A percentile compares a stretch with the other conserved stretches of the same genome.
Conservation (phyloP, 163 green algal genomes). For the Smithsoniella earleae region DNA sequence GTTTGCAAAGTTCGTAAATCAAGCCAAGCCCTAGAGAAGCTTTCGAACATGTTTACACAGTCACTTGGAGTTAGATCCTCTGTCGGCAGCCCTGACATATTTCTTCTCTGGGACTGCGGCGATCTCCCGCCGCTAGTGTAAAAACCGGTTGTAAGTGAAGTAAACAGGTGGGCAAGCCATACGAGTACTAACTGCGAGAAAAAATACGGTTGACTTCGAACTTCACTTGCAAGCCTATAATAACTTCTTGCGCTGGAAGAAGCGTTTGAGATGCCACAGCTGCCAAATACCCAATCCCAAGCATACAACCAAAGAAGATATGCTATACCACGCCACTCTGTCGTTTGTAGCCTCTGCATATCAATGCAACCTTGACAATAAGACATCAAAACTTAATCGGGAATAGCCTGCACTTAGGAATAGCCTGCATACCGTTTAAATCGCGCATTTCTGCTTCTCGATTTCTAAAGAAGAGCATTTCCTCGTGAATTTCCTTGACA, state of each 20-base stretch:
- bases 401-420: too few species aligned
- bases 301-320: conserved; percentile 66
- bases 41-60: neutral
- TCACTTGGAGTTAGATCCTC: neutral
- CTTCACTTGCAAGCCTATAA: conserved; percentile 35
- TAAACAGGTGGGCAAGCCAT: too few species aligned
- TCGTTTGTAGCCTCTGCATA: conserved; percentile 75
- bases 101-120: neutral
- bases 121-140: neutral
- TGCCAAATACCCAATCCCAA: conserved; percentile 61
- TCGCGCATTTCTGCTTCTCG: conserved; percentile 61
- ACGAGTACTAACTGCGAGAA: too few species aligned
- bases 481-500: conserved; percentile 54
- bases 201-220: neutral
- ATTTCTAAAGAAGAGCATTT: conserved; percentile 57
- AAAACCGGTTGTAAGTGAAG: too few species aligned
- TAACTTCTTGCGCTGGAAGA: conserved; percentile 68
- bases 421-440: conserved; percentile 40
- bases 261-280: conserved; percentile 71
- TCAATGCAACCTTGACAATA: too few species aligned
- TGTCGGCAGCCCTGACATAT: too few species aligned
- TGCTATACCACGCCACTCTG: conserved; percentile 70
- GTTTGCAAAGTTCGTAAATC: neutral
- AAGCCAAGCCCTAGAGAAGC: neutral
- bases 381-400: too few species aligned